These are phyloP conservation scores for Aspergillus versicolor DNA, from an alignment of 2,329 filamentous ascomycete species.

Conservation along the genomic window DNA sequence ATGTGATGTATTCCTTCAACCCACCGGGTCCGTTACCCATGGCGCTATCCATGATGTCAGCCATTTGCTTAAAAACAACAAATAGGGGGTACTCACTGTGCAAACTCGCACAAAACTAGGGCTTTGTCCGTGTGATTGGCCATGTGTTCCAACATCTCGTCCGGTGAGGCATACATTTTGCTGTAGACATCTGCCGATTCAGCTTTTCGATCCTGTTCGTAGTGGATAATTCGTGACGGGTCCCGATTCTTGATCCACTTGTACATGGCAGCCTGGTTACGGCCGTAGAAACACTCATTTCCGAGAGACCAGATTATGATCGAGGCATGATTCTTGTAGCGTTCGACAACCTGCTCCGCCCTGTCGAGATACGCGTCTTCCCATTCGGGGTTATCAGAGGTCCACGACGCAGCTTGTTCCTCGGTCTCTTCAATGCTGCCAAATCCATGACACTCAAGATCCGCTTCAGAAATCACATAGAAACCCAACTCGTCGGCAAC, in stretches of 20 bases:
- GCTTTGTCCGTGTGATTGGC: constrained; percentile 38
- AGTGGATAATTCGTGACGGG: constrained; percentile 61
- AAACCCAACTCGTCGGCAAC: constrained; percentile 12
- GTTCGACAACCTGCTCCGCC: constrained; percentile 61
- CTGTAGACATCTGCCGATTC: constrained; percentile 65
- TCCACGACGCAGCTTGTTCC: constrained; percentile 5
- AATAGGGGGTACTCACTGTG: constrained; percentile 30
- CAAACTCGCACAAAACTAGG: constrained; percentile 51
- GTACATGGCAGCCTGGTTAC: constrained; percentile 68
- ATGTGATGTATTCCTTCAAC: constrained; percentile 65
- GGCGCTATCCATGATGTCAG: constrained; percentile 36
- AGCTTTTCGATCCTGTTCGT: constrained; percentile 63
- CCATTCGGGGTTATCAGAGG: constrained; percentile 13
- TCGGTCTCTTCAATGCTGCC: constrained; percentile 4
- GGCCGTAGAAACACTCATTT: constrained; percentile 71
- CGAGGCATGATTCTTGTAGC: constrained; percentile 70
- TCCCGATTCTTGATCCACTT: constrained; percentile 60
- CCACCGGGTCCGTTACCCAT: constrained; percentile 75
- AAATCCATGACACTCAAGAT: constrained; percentile 14
- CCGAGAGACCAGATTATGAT: constrained; percentile 72
- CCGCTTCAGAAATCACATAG: constrained; percentile 12
- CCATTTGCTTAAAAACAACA: not conserved
- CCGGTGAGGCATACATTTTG: constrained; percentile 63
- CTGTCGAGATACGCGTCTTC: constrained; percentile 64
- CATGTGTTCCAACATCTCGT: constrained; percentile 48